These are phyloP conservation scores for Acacia concinna DNA, from an alignment of 331 rosid species.

Conservation along the genomic window DNA sequence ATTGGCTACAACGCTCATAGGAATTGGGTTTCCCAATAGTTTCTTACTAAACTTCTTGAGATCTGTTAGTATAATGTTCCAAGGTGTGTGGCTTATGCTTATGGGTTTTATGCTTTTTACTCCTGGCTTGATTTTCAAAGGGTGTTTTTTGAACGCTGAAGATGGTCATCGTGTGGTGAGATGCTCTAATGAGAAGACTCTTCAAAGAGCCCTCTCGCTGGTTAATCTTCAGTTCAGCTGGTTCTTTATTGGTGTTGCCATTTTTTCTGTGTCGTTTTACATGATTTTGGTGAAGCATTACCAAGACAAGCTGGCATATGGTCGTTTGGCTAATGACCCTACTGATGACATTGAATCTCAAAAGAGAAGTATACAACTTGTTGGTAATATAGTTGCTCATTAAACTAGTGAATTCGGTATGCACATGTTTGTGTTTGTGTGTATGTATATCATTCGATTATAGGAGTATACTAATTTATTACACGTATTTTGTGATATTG, in stretches of 20 bases:
- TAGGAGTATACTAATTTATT: background rate
- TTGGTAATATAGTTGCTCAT: background rate
- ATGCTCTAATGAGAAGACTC: slow-evolving; percentile 40
- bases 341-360: slow-evolving; percentile 42
- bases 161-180: slow-evolving; percentile 50
- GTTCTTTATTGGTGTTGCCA: slow-evolving; percentile 41
- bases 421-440: background rate
- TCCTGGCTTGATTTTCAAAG: slow-evolving; percentile 45
- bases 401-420: background rate
- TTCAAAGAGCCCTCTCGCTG: slow-evolving; percentile 47
- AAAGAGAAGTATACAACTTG: slow-evolving; percentile 21
- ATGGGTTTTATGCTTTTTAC: slow-evolving; percentile 60
- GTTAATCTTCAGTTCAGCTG: slow-evolving; percentile 59
- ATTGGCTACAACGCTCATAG: slow-evolving; percentile 42
- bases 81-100: slow-evolving; percentile 55
- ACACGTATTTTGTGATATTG: background rate
- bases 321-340: background rate
- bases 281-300: slow-evolving; percentile 30
- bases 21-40: slow-evolving; percentile 46
- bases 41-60: slow-evolving; percentile 55
- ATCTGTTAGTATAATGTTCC: slow-evolving; percentile 45
- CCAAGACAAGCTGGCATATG: background rate
- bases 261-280: slow-evolving; percentile 37
- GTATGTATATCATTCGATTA: background rate
- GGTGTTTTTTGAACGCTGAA: slow-evolving; percentile 45